Base-by-base conservation (phyloP, 805 yeast genomes). In the Saccharomyces eubayanus region DNA sequence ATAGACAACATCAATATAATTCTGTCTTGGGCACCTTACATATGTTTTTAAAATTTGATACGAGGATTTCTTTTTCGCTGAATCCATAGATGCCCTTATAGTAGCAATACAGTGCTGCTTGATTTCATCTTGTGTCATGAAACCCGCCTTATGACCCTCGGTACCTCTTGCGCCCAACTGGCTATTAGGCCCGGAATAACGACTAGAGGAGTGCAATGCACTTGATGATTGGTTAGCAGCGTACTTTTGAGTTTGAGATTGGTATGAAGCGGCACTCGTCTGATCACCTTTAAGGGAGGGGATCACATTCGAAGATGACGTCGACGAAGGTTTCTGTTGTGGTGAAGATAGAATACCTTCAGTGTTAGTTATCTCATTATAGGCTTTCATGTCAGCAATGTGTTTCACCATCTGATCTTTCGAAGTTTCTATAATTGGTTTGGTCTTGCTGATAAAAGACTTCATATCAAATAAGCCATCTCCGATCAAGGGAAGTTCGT, bases 31-130 rank as follows among this genome's bases (percentile, higher is more conserved):
- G 29, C 66, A 64, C 51, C 60, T 66, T 10, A 70, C 58, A 50
- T 67, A 70, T 4, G 62, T 58, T 29, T 67, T 70, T 36, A 69
- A 57, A 20, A 70, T 69, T 51, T 69, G 68, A 31, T 67, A 64
- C 2, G 70, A 61, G 11, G 69, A 62, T 47, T 61, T 66, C 2
- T 53, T 53, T 51, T 61, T 63, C 24, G 65, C 59, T 11, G 55
- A 49, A 29, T 62, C 68, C n/a, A 54, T 58, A 1, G 69, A 58
- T 1, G 70, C 67, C 30, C 55, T 57, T 3, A 68, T 51, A 1
- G 66, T 65, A 2, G 65, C 68, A 5, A 62, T 47, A 48, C 71
- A 68, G 49, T 65, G 65, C 21, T 64, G 62, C 53, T 59, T 65
- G 28, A 67, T 65, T 49, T 67, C 61, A 27, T 64, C 68, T 51